Conservation (phyloP, 768 basidiomycete species). For the Podaxis sp. region DNA sequence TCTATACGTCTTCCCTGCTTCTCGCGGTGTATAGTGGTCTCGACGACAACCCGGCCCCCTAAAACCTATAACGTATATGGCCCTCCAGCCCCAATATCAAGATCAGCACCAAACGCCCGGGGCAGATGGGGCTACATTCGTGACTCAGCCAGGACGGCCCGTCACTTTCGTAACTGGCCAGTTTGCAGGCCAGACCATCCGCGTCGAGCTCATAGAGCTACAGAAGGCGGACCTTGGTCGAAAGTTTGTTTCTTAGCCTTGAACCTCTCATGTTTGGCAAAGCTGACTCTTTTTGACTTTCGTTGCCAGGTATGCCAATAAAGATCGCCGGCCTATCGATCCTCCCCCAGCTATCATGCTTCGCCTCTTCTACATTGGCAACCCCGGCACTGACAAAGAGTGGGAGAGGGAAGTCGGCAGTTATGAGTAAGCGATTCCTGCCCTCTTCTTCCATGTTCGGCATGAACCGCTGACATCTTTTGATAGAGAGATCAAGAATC, state of each 20-base stretch:
- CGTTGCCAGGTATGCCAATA: constrained; percentile 49
- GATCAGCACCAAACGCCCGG: constrained; percentile 34
- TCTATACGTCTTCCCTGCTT: constrained; percentile 7
- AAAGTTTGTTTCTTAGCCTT: constrained; percentile 43
- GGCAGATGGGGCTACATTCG: constrained; percentile 15
- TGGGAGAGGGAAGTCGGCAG: constrained; percentile 46
- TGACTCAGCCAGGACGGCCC: constrained; percentile 31
- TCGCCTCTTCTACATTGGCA: constrained; percentile 46
- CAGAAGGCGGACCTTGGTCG: constrained; percentile 70
- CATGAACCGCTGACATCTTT: constrained; percentile 6
- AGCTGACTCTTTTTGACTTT: constrained; percentile 12
- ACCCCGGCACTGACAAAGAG: constrained; percentile 37
- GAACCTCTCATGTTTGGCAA: constrained; percentile 10
- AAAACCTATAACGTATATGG: constrained; percentile 9
- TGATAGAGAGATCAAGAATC: constrained; percentile 48
- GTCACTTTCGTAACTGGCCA: constrained; percentile 52
- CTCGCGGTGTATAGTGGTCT: constrained; percentile 2
- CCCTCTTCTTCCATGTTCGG: constrained; percentile 9
- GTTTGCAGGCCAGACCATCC: constrained; percentile 49
- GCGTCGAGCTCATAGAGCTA: constrained; percentile 55
- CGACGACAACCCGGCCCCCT: constrained; percentile 3
- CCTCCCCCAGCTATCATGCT: constrained; percentile 60
- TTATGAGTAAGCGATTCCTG: constrained; percentile 42
- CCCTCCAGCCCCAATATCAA: constrained; percentile 12
- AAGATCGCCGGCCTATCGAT: constrained; percentile 67